Evolutionary conservation across 768 basidiomycete species (phyloP).

Genomic region (Auricularia sp.): DNA sequence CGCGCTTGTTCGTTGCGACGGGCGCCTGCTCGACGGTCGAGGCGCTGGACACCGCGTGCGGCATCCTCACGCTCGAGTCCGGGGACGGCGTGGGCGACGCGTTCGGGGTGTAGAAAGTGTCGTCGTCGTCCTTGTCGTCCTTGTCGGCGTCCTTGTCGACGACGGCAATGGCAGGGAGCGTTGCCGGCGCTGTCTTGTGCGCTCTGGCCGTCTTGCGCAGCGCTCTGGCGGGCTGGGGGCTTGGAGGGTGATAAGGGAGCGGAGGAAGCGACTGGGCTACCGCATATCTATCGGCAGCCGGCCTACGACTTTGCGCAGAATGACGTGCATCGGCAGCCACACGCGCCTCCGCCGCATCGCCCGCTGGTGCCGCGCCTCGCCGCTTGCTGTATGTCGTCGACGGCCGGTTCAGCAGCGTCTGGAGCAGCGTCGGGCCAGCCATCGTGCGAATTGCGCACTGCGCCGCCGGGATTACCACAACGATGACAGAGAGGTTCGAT

Average conservation of each 20-base stretch:
- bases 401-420: conserved; percentile 51
- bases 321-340: not conserved
- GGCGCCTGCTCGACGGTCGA: conserved; percentile 13
- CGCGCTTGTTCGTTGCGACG: not conserved
- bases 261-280: not conserved
- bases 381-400: conserved; percentile 44
- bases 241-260: not conserved
- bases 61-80: conserved; percentile 11
- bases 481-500: too few relatives aligned
- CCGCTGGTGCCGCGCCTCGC: not conserved
- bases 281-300: not conserved
- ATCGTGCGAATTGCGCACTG: conserved; percentile 19
- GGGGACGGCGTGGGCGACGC: conserved; percentile 44
- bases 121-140: conserved; percentile 29
- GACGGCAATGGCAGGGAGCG: conserved; percentile 3
- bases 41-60: not conserved
- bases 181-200: conserved; percentile 13
- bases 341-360: not conserved
- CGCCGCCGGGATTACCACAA: too few relatives aligned
- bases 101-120: conserved; percentile 55
- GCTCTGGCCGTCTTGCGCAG: conserved; percentile 4
- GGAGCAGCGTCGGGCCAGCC: conserved; percentile 49
- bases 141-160: conserved; percentile 13
- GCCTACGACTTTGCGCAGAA: not conserved
- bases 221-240: not conserved